phyloP scores from a whole-genome alignment of 2,329 filamentous ascomycete species.

The Rasamsonia emersonii region DNA sequence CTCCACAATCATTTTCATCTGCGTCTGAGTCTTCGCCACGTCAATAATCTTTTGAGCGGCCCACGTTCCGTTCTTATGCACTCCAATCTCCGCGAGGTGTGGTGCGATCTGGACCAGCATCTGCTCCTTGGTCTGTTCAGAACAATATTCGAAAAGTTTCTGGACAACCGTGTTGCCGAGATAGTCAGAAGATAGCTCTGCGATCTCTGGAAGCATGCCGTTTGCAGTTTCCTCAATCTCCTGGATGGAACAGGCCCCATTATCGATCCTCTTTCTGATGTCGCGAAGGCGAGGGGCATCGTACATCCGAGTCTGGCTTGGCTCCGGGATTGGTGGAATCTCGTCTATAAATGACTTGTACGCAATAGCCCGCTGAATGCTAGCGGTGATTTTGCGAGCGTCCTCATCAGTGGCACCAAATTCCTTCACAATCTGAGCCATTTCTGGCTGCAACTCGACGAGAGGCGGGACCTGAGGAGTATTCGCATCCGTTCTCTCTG shows the following conservation, averaged over 20 bases:
- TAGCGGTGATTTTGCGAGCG: constrained; percentile 59
- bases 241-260: constrained; percentile 71
- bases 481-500: constrained; percentile 24
- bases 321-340: constrained; percentile 81
- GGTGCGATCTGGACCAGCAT: constrained; percentile 86
- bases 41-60: constrained; percentile 99
- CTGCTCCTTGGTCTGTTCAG: constrained; percentile 77
- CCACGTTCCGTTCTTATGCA: constrained; percentile 99
- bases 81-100: constrained; percentile 89
- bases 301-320: constrained; percentile 78
- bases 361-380: constrained; percentile 67
- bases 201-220: constrained; percentile 93
- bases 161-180: constrained; percentile 99
- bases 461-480: constrained; percentile 59
- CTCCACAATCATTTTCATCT: constrained; percentile 79
- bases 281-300: constrained; percentile 92
- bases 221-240: constrained; percentile 90
- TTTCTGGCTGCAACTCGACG: constrained; percentile 69
- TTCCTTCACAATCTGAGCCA: constrained; percentile 75
- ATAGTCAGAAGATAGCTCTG: constrained; percentile 90
- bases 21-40: constrained; percentile 73
- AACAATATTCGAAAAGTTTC: constrained; percentile 95
- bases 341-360: constrained; percentile 68
- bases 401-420: constrained; percentile 82
- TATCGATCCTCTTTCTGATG: constrained; percentile 95